Evolutionary conservation across 306 rosid genomes (phyloP).

Genomic region (Inga laurina): DNA sequence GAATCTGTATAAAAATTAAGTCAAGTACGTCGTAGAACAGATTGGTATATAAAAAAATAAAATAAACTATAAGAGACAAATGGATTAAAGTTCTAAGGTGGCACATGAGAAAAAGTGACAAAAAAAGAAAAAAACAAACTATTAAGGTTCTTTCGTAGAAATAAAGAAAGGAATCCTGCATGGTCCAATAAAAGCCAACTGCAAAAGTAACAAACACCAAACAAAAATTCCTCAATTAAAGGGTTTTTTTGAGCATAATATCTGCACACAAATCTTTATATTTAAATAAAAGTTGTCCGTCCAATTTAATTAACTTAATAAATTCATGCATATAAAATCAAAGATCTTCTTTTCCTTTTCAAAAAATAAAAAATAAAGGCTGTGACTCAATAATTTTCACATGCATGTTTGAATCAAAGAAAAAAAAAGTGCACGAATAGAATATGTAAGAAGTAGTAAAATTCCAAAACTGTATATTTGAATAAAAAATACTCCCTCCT

Average conservation of each 20-base stretch:
- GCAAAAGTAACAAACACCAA: background rate
- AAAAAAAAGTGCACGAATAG: background rate
- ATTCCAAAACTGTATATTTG: background rate
- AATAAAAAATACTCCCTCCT: background rate
- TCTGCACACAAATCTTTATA: background rate
- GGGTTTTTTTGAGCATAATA: background rate
- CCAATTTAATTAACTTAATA: background rate
- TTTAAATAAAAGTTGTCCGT: background rate
- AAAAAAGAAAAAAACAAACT: background rate
- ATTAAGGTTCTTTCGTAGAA: background rate
- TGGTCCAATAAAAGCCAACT: background rate
- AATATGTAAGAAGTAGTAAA: background rate
- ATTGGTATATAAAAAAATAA: background rate
- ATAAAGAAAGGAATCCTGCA: background rate
- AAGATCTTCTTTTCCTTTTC: background rate
- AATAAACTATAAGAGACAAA: background rate
- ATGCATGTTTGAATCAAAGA: background rate
- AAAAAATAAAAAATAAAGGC: background rate
- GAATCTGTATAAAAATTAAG: background rate
- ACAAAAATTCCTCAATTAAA: background rate
- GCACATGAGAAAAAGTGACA: background rate
- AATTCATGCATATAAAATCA: background rate
- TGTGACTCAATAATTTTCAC: background rate
- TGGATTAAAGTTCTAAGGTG: background rate
- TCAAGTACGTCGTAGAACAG: background rate